Evolutionary conservation across 2,329 filamentous ascomycete genomes (phyloP).

Genomic region (Apiospora hydei): DNA sequence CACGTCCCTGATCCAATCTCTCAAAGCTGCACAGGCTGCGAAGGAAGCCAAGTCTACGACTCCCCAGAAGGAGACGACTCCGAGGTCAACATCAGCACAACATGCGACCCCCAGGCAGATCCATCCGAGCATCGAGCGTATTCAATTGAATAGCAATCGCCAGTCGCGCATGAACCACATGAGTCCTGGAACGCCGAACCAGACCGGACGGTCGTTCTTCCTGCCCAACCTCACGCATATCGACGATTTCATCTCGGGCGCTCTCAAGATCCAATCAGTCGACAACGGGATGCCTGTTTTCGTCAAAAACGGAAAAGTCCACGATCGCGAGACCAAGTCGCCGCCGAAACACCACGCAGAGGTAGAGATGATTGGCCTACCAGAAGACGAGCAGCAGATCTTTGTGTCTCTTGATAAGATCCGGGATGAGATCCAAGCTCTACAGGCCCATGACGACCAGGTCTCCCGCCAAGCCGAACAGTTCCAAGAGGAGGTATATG

Average conservation of each 20-base stretch:
- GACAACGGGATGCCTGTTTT: constrained; percentile 63
- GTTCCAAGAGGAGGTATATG: constrained; percentile 59
- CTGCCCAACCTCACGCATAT: constrained; percentile 62
- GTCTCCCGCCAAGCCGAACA: constrained; percentile 62
- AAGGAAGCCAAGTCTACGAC: constrained; percentile 35
- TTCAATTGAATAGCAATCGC: constrained; percentile 27
- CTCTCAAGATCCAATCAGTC: constrained; percentile 58
- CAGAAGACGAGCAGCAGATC: constrained; percentile 63
- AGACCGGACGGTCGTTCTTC: constrained; percentile 60
- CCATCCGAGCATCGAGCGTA: constrained; percentile 22
- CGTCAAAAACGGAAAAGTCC: constrained; percentile 60
- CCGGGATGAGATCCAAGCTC: constrained; percentile 61
- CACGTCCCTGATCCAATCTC: constrained; percentile 42
- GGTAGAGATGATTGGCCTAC: constrained; percentile 58
- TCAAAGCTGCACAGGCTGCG: constrained; percentile 39
- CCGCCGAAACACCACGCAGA: constrained; percentile 52
- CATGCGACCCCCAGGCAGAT: constrained; percentile 27
- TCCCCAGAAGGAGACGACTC: constrained; percentile 15
- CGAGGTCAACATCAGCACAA: constrained; percentile 26
- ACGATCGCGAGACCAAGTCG: constrained; percentile 48
- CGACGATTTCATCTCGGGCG: constrained; percentile 64
- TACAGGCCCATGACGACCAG: constrained; percentile 64
- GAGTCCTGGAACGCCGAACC: constrained; percentile 43
- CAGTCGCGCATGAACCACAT: constrained; percentile 27
- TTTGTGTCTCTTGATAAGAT: constrained; percentile 70